Conservation (phyloP, 805 yeast species). For the Zygosaccharomyces gambellarensis region DNA sequence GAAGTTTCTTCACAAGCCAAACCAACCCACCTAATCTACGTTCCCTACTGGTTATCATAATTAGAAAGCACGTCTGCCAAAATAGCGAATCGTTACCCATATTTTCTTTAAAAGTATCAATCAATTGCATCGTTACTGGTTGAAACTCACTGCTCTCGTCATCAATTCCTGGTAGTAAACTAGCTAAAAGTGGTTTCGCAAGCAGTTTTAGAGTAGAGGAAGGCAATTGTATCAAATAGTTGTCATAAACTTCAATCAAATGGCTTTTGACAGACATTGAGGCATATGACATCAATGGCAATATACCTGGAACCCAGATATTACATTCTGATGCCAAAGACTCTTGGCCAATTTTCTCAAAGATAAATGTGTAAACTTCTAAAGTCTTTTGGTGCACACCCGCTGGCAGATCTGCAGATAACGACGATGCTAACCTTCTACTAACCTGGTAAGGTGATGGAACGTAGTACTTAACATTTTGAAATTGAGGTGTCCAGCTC, state of each 20-base stretch:
- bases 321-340: constrained; percentile 52
- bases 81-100: constrained; percentile 67
- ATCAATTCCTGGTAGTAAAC: constrained; percentile 83
- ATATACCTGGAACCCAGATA: constrained; percentile 88
- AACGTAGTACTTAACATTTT: constrained; percentile 46
- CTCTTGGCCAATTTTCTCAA: constrained; percentile 55
- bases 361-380: constrained; percentile 67
- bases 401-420: constrained; percentile 78
- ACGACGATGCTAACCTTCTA: constrained; percentile 67
- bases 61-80: constrained; percentile 78
- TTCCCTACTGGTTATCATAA: constrained; percentile 74
- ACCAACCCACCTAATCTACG: constrained; percentile 77
- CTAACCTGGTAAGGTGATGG: constrained; percentile 68
- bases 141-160: constrained; percentile 88
- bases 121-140: constrained; percentile 50
- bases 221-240: constrained; percentile 51
- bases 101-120: constrained; percentile 55
- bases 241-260: constrained; percentile 56
- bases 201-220: constrained; percentile 46
- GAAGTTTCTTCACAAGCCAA: constrained; percentile 61
- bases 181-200: constrained; percentile 64
- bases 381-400: constrained; percentile 93
- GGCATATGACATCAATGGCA: constrained; percentile 84
- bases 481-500: constrained; percentile 39
- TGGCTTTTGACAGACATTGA: constrained; percentile 84